Evolutionary conservation across 345 rosid species (phyloP), one percentile per base, ranked within the genome.

Genomic region (Gossypium sturtianum): DNA sequence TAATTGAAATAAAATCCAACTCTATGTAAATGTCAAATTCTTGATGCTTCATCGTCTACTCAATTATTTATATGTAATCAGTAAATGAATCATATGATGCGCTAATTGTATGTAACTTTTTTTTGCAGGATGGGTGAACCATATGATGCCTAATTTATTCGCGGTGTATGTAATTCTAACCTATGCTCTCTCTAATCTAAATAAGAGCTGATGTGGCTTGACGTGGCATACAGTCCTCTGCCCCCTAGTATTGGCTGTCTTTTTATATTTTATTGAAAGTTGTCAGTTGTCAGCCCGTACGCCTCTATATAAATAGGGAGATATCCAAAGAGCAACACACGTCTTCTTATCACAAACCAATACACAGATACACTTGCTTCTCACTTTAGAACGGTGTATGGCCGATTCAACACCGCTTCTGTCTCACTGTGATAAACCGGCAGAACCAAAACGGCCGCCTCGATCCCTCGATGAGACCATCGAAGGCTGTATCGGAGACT

Each of bases 401-500:
- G 75, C 68, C 27, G 75, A 73, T 59, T 47, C 75, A 41, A 65
- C 43, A 12, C 83, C 86, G 15, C 75, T 82, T 75, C 90, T 87
- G 73, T 43, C 75, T n/a, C 70, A 60, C n/a, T 49, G 60, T 3
- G 72, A 59, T 29, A 41, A 13, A 7, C 58, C 84, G 47, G 25
- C 15, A 56, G 77, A 75, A 34, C 17, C 59, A 1, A 66, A 70
- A 16, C 10, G 62, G 15, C 80, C 64, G 17, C 80, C 63, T 47
- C 43, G 58, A 17, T 74, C 89, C 22, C 76, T 84, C 12, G 79
- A 80, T 56, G 87, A 85, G 44, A 75, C 74, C 2, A 89, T 88
- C 17, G 90, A 89, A 61, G 49, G 19, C 13, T 86, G 85, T 64
- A 78, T 85, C 1, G 88, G 84, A 66, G 75, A 82, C 70, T 84